Evolutionary conservation across 1,139 yeast genomes (phyloP), one percentile per base, ranked within the genome.

Genomic region (Blastobotrys aristatus): DNA sequence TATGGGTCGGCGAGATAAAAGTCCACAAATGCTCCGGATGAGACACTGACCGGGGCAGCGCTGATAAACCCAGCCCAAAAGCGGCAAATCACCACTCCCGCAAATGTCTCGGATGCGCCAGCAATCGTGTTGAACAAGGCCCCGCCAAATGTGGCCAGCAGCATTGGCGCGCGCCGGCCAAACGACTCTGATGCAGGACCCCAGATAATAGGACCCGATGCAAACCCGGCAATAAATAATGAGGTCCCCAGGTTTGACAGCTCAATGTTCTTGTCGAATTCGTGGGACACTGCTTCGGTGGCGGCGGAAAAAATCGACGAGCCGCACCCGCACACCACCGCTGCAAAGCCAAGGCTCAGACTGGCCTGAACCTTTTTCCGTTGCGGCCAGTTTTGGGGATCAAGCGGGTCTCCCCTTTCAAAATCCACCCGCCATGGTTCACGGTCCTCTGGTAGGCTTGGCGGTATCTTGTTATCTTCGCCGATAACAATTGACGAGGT

Each of bases 391-490:
- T 77, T 78, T 49, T 67, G 68, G 0, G 83, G 82, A 54, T 68
- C 73, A 0, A 52, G 42, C 1, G 79, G 78, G 57, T 78, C 83
- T 24, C 71, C 66, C 1, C 80, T 80, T 51, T 72, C 76, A 55
- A 66, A 78, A 7, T 74, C 68, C n/a, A 80, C 85, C 6, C 70
- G 66, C 58, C 77, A 79, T 0, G 63, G 65, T 11, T 69, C 73
- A 27, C 70, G 61, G 39, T 71, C 73, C 2, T 10, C 6, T 0
- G 76, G 77, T 16, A 76, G 61, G 27, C 61, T 86, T 62, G 84
- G 89, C 59, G 98, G 92, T 74, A 98, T 97, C 58, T 77, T 81
- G 63, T 98, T 98, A n/a, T n/a, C n/a, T 55, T 84, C 96, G 56
- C 98, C 98, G 55, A 92, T 92, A 98, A 79, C 92, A 65, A 22